Conservation (phyloP, 164 flowering plant species). For the Platanus orientalis region DNA sequence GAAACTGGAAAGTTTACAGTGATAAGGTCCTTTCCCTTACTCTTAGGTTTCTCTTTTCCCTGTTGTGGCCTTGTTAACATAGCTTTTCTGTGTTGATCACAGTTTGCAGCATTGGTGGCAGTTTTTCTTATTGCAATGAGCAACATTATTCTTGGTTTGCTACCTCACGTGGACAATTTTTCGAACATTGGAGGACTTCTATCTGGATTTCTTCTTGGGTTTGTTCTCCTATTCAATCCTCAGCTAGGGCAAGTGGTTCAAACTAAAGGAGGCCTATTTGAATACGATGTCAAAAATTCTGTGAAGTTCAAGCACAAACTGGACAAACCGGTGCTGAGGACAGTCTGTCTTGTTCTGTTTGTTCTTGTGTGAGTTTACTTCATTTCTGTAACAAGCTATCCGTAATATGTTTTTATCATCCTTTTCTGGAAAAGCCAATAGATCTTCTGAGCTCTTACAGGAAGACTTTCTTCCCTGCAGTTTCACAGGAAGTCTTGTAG, state of each 20-base stretch:
- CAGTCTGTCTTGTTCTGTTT: conserved; percentile 43
- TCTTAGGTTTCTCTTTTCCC: not conserved
- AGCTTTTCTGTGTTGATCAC: conserved; percentile 16
- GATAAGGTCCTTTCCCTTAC: conserved; percentile 44
- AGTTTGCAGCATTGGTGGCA: conserved; percentile 46
- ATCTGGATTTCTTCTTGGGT: conserved; percentile 71
- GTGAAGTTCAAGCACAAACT: conserved; percentile 41
- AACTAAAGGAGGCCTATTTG: conserved; percentile 44
- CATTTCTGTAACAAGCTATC: too few species aligned
- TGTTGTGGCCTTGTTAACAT: not conserved
- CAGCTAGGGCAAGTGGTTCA: conserved; percentile 26
- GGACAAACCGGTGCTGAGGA: conserved; percentile 56
- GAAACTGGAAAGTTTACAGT: conserved; percentile 57
- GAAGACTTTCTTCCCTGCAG: conserved; percentile 29
- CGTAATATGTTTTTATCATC: not conserved
- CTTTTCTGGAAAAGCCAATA: not conserved
- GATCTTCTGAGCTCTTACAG: not conserved
- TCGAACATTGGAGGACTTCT: conserved; percentile 66
- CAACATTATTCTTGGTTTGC: conserved; percentile 57
- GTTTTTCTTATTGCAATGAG: conserved; percentile 29
- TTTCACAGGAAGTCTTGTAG: conserved; percentile 45
- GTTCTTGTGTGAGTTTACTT: conserved; percentile 46
- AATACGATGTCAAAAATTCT: conserved; percentile 35
- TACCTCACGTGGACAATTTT: conserved; percentile 70
- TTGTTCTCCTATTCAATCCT: conserved; percentile 50